phyloP scores from a whole-genome alignment of 2,329 filamentous ascomycete species.

The Penicillium expansum region DNA sequence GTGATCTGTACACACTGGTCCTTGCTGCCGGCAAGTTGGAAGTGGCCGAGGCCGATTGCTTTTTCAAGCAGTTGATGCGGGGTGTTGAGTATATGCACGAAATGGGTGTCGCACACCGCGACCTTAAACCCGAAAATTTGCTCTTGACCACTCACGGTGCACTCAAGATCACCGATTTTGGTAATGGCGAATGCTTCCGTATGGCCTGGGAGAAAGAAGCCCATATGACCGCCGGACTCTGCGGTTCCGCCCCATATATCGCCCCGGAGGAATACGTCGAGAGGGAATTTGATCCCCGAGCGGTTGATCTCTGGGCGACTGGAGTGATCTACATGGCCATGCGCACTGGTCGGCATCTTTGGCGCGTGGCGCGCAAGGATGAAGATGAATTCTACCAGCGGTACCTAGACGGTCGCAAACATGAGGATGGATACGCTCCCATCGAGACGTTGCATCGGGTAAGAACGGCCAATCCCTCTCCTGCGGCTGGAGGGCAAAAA shows the following conservation, averaged over 20 bases:
- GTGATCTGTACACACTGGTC: conserved; percentile 91
- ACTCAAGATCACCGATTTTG: conserved; percentile 97
- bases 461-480: conserved; percentile 46
- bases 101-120: conserved; percentile 96
- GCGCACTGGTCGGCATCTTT: conserved; percentile 91
- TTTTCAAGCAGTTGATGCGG: conserved; percentile 99
- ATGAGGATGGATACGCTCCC: conserved; percentile 92
- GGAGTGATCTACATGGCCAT: conserved; percentile 99
- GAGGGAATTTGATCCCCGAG: conserved; percentile 92
- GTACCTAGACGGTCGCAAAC: conserved; percentile 86
- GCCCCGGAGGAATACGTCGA: conserved; percentile 94
- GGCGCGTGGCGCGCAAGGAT: conserved; percentile 94
- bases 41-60: conserved; percentile 90
- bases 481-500: conserved; percentile 1
- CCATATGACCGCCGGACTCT: conserved; percentile 96
- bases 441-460: conserved; percentile 95
- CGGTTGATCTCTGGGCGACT: conserved; percentile 98
- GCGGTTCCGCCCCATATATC: conserved; percentile 95
- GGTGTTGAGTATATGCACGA: conserved; percentile 99
- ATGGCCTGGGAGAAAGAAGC: conserved; percentile 99
- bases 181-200: conserved; percentile 97
- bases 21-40: conserved; percentile 85
- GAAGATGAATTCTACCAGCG: conserved; percentile 97
- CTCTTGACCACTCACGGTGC: conserved; percentile 88
- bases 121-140: conserved; percentile 94